Percentiles rank a stretch among this genome's conserved stretches.
Evolutionary conservation across 2,329 filamentous ascomycete species (phyloP).

Genomic region (Ascochyta clinopodiicola): DNA sequence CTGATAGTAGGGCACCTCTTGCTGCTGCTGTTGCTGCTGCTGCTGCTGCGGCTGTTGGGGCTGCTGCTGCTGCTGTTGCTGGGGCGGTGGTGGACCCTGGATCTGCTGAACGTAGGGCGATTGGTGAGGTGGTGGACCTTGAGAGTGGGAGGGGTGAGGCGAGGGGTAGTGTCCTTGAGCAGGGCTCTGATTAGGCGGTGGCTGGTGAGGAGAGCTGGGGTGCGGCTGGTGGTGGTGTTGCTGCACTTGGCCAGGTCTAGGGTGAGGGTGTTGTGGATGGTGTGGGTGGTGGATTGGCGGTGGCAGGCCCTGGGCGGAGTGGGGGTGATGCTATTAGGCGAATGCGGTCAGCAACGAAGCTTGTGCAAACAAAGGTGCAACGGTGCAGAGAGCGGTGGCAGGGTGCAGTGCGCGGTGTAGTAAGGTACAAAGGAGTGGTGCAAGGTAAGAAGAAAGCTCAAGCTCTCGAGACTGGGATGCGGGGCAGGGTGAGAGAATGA

Average conservation of each 20-base stretch:
- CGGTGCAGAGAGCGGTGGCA: background rate
- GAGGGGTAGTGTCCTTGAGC: constrained; percentile 69
- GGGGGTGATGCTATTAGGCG: constrained; percentile 72
- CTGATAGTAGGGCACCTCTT: constrained; percentile 76
- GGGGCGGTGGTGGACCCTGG: constrained; percentile 67
- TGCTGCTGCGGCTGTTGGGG: background rate
- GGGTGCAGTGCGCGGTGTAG: constrained; percentile 14
- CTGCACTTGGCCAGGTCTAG: constrained; percentile 75
- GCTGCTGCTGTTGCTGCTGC: constrained; percentile 65
- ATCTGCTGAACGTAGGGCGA: constrained; percentile 71
- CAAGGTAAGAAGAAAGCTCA: constrained; percentile 22
- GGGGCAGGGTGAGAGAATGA: constrained; percentile 32
- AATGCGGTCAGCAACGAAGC: constrained; percentile 39
- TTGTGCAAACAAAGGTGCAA: constrained; percentile 19
- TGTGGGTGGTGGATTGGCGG: constrained; percentile 62
- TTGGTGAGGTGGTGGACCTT: constrained; percentile 57
- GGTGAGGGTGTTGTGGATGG: constrained; percentile 57
- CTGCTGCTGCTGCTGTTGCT: constrained; percentile 66
- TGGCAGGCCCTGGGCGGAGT: constrained; percentile 76
- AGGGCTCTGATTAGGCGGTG: constrained; percentile 65
- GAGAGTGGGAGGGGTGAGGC: constrained; percentile 68
- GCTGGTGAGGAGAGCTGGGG: constrained; percentile 67
- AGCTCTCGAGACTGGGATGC: constrained; percentile 19
- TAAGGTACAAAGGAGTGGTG: constrained; percentile 25
- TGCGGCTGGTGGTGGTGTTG: constrained; percentile 56